Base-by-base conservation (phyloP, 176 grass and related monocot genomes). In the Lolium rigidum region DNA sequence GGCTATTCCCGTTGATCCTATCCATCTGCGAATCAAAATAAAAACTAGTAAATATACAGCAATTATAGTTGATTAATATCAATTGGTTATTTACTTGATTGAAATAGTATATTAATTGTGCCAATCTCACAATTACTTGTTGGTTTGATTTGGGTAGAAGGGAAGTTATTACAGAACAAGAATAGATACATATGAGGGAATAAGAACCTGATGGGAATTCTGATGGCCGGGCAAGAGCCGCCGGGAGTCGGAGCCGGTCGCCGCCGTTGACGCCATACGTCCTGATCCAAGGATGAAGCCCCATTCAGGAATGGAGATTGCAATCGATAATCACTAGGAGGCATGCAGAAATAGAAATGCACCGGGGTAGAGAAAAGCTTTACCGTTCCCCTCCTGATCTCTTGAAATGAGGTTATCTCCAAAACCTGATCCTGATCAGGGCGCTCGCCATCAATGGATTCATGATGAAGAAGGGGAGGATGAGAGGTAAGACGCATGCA, bases 141-240 rank as follows among this genome's bases (percentile, higher is more conserved):
- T 38, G 37, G 47, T 31, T 22, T 58, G 84, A 63, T 82, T 77
- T 43, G 44, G 39, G 14, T 9, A 2, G 10, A 74, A 14, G 26
- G 10, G 76, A 6, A 37, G 63, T 74, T 13, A 70, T 1, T 77
- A 66, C 22, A 7, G 47, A 41, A 48, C 18, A 51, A 1, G 22
- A 41, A 38, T 4, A 62, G 2, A 76, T 24, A 70, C 9, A 21
- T 58, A 16, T 17, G 44, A 14, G 74, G 16, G 11, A 18, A 87
- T 18, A 43, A 43, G 28, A 50, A 72, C 89, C 81, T 88, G 69
- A 70, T 46, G 76, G 9, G 51, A 76, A 16, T 61, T 67, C 61
- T 84, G 85, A 67, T 16, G 85, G 51, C 70, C 59, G 9, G 69
- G 60, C 15, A 91, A 54, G 76, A 81, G 81, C 76, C 76, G 79